A percentile compares a stretch with the other conserved stretches of the same genome.
These are phyloP conservation scores for Leccinum pellstonianum DNA, from an alignment of 768 basidiomycete genomes.

Conservation along the genomic window DNA sequence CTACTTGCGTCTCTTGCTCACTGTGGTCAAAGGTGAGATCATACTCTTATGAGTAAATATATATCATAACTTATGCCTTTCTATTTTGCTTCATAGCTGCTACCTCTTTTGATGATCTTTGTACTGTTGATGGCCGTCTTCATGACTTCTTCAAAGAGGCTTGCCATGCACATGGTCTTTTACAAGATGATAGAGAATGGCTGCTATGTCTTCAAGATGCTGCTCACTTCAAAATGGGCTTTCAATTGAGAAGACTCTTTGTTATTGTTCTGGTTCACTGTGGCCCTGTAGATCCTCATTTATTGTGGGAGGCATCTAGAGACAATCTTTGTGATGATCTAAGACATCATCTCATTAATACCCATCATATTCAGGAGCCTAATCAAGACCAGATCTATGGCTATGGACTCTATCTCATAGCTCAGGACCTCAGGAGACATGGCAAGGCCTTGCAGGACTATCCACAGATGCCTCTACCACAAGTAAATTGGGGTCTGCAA, in stretches of 20 bases:
- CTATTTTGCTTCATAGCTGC: not conserved
- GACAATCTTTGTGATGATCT: not conserved
- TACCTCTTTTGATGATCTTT: not conserved
- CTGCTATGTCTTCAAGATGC: too few species aligned
- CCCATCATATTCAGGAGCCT: not conserved
- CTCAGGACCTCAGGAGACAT: not conserved
- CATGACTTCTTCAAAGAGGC: slow-evolving; percentile 28
- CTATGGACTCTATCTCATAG: not conserved
- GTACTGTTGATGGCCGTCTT: not conserved
- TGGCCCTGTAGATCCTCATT: not conserved
- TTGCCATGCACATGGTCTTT: slow-evolving; percentile 37
- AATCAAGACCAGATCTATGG: not conserved
- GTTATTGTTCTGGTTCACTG: not conserved
- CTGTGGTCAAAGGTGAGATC: slow-evolving; percentile 28
- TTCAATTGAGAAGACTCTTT: not conserved
- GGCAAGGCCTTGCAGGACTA: not conserved
- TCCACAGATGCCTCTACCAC: not conserved
- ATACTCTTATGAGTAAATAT: not conserved
- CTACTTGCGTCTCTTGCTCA: slow-evolving; percentile 40
- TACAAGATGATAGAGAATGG: slow-evolving; percentile 33
- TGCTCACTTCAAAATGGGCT: too few species aligned
- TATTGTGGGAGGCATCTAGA: not conserved
- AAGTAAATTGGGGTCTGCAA: not conserved
- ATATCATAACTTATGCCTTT: not conserved
- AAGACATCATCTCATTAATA: not conserved